phyloP scores from a whole-genome alignment of 495 filamentous ascomycete genomes.

The Letharia lupina region DNA sequence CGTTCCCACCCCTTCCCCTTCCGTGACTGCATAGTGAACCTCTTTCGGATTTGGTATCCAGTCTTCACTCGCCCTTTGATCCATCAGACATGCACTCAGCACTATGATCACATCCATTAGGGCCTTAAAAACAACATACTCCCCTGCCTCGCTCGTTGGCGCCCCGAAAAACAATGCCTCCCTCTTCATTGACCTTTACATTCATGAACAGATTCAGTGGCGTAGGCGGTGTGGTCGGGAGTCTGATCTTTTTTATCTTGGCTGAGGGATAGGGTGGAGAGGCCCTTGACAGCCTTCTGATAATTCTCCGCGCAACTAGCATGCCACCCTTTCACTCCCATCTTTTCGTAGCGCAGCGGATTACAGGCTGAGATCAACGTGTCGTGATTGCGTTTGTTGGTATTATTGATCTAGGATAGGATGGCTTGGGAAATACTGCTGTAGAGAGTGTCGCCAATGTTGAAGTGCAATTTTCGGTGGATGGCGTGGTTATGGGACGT shows the following conservation, averaged over 20 bases:
- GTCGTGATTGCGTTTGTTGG: slow-evolving; percentile 36
- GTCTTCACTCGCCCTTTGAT: slow-evolving; percentile 35
- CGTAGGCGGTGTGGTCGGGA: slow-evolving; percentile 24
- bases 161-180: slow-evolving; percentile 28
- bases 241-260: not conserved
- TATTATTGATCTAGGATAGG: slow-evolving; percentile 34
- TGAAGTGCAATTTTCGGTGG: slow-evolving; percentile 26
- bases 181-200: slow-evolving; percentile 32
- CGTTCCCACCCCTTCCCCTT: not conserved
- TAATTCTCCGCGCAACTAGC: slow-evolving; percentile 39
- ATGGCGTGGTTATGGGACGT: slow-evolving; percentile 38
- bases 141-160: slow-evolving; percentile 31
- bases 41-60: slow-evolving; percentile 30
- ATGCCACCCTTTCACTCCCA: slow-evolving; percentile 31
- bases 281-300: slow-evolving; percentile 28
- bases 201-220: slow-evolving; percentile 46
- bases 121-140: slow-evolving; percentile 35
- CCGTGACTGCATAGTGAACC: slow-evolving; percentile 10
- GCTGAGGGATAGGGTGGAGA: not conserved
- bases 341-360: slow-evolving; percentile 30
- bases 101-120: slow-evolving; percentile 34
- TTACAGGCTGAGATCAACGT: slow-evolving; percentile 37
- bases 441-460: slow-evolving; percentile 30
- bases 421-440: slow-evolving; percentile 33
- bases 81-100: slow-evolving; percentile 40